Evolutionary conservation across 371 early-diverging fungal genomes (phyloP).

Genomic region (Cokeromyces recurvatus): DNA sequence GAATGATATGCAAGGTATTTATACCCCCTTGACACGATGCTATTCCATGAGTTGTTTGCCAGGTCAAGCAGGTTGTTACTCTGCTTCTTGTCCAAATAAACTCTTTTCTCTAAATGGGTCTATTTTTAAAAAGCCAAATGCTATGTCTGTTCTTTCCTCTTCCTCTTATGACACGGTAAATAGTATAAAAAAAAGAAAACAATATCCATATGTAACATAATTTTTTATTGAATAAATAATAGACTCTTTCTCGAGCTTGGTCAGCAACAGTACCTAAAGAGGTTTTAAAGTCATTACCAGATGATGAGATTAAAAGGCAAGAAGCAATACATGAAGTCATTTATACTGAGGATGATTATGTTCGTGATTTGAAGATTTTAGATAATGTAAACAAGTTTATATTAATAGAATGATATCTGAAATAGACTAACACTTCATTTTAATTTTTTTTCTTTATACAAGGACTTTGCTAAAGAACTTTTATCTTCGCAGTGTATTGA

Average conservation of each 20-base stretch:
- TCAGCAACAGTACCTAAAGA: slow-evolving; percentile 69
- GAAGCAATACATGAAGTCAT: slow-evolving; percentile 92
- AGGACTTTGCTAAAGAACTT: slow-evolving; percentile 31
- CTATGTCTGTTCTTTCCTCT: slow-evolving; percentile 24
- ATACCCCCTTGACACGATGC: slow-evolving; percentile 35
- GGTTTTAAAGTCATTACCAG: slow-evolving; percentile 66
- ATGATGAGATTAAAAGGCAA: slow-evolving; percentile 81
- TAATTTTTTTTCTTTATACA: no score
- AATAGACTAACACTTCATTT: no score
- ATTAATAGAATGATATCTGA: background rate
- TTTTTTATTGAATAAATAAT: slow-evolving; percentile 3
- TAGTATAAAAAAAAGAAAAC: background rate
- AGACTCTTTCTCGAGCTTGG: slow-evolving; percentile 60
- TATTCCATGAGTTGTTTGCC: slow-evolving; percentile 31
- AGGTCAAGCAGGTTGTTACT: slow-evolving; percentile 36
- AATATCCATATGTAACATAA: background rate
- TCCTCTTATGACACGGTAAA: slow-evolving; percentile 39
- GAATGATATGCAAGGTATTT: slow-evolving; percentile 30
- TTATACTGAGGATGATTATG: slow-evolving; percentile 88
- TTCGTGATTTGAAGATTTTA: slow-evolving; percentile 62
- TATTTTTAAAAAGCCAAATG: slow-evolving; percentile 6
- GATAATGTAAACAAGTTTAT: slow-evolving; percentile 21
- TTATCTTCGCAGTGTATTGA: slow-evolving; percentile 49
- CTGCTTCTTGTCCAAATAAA: slow-evolving; percentile 37
- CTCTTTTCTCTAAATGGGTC: background rate